A percentile compares a stretch with the other conserved stretches of the same genome.
phyloP scores from a whole-genome alignment of 352 stramenopile species.

The Globisporangium okanoganense region DNA sequence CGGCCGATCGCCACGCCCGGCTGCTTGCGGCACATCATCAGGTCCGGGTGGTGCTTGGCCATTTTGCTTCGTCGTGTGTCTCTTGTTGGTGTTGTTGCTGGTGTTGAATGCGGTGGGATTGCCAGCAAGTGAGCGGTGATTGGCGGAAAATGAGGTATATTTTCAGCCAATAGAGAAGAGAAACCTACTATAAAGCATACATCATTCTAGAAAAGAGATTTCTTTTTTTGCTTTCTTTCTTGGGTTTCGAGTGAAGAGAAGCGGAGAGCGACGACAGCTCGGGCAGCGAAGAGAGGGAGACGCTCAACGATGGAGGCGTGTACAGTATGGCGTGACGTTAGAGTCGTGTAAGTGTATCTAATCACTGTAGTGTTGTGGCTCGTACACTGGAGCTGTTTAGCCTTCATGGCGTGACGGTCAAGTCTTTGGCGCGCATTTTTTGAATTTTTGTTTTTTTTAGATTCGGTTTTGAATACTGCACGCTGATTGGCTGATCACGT shows the following conservation, averaged over 20 bases:
- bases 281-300: background rate
- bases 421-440: constrained; percentile 4
- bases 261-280: background rate
- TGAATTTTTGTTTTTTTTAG: background rate
- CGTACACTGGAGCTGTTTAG: background rate
- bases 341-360: background rate
- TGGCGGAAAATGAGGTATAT: background rate
- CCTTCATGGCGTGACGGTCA: background rate
- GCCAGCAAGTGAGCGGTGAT: background rate
- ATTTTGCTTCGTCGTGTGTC: constrained; percentile 45
- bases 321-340: background rate
- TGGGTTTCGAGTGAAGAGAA: background rate
- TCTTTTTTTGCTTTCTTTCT: background rate
- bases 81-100: background rate
- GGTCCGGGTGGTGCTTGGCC: constrained; percentile 99
- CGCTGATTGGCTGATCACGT: background rate
- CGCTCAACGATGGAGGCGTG: background rate
- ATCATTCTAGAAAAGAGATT: background rate
- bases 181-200: background rate
- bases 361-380: background rate
- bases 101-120: background rate
- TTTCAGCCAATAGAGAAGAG: background rate
- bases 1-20: constrained; percentile 96
- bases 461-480: background rate
- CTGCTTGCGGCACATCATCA: constrained; percentile 99